phyloP scores from a whole-genome alignment of 441 rosid species.

The Raphanus hybrid region DNA sequence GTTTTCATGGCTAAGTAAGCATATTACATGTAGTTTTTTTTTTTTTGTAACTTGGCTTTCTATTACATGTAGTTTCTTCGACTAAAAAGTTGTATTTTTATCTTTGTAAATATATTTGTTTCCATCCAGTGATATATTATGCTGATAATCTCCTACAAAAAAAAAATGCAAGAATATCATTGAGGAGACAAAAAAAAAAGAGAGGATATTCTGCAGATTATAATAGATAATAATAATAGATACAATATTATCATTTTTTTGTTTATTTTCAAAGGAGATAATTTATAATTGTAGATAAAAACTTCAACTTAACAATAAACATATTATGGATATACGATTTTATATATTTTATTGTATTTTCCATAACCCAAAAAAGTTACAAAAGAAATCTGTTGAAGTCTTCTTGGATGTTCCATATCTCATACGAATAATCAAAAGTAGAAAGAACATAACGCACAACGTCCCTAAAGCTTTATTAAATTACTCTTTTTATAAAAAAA shows the following conservation, averaged over 20 bases:
- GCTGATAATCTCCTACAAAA: too few species aligned
- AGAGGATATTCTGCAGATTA: neutral
- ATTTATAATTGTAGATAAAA: conserved; percentile 4
- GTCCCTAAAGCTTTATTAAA: neutral
- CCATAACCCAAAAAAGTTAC: conserved; percentile 13
- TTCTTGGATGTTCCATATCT: neutral
- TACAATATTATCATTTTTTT: too few species aligned
- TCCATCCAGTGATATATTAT: too few species aligned
- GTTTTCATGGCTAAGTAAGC: neutral
- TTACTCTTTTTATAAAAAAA: neutral
- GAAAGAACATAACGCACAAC: conserved; percentile 1
- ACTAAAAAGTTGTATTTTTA: too few species aligned
- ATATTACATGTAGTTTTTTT: too few species aligned
- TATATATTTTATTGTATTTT: neutral
- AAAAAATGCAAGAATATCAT: neutral
- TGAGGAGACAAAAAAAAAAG: neutral
- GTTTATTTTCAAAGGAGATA: neutral
- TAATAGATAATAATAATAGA: neutral
- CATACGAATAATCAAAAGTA: conserved; percentile 12
- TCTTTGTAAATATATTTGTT: too few species aligned
- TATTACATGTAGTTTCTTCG: too few species aligned
- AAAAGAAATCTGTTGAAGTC: neutral
- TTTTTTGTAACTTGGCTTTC: too few species aligned
- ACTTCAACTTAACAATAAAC: neutral
- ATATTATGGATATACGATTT: neutral